These are phyloP conservation scores for Candida anglica DNA, from an alignment of 805 yeast species.

Conservation along the genomic window DNA sequence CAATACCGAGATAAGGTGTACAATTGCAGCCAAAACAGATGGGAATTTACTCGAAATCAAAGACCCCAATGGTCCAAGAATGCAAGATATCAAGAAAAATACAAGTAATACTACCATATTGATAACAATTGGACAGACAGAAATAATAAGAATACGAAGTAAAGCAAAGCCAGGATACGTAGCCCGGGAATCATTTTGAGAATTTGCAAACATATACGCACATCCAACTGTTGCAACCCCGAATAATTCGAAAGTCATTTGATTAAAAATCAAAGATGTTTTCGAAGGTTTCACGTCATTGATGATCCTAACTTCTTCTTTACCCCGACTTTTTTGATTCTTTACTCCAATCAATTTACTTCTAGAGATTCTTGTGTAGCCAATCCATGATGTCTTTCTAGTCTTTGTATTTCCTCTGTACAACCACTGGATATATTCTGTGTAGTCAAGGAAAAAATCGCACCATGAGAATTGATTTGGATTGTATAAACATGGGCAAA, in stretches of 20 bases:
- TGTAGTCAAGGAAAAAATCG: conserved; percentile 70
- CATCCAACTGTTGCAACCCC: conserved; percentile 30
- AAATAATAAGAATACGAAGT: conserved; percentile 39
- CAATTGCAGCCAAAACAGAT: conserved; percentile 49
- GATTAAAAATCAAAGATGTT: conserved; percentile 37
- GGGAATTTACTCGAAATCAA: conserved; percentile 45
- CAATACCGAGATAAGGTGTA: conserved; percentile 51
- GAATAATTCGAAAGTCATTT: conserved; percentile 34
- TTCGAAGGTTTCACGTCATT: conserved; percentile 50
- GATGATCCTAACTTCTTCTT: conserved; percentile 35
- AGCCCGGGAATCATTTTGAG: conserved; percentile 44
- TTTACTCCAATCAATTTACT: conserved; percentile 57
- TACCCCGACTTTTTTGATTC: conserved; percentile 29
- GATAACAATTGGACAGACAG: conserved; percentile 45
- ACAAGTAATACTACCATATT: conserved; percentile 38
- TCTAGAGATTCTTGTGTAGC: conserved; percentile 47
- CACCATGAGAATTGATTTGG: conserved; percentile 71
- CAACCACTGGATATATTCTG: conserved; percentile 49
- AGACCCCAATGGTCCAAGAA: conserved; percentile 48
- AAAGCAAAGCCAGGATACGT: conserved; percentile 37
- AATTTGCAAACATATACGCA: conserved; percentile 52
- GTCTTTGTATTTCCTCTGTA: conserved; percentile 46
- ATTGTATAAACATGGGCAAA: conserved; percentile 72
- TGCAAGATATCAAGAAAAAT: conserved; percentile 41
- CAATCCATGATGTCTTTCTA: conserved; percentile 38